Conservation (phyloP, 2,329 filamentous ascomycete species). For the Xylaria multiplex region DNA sequence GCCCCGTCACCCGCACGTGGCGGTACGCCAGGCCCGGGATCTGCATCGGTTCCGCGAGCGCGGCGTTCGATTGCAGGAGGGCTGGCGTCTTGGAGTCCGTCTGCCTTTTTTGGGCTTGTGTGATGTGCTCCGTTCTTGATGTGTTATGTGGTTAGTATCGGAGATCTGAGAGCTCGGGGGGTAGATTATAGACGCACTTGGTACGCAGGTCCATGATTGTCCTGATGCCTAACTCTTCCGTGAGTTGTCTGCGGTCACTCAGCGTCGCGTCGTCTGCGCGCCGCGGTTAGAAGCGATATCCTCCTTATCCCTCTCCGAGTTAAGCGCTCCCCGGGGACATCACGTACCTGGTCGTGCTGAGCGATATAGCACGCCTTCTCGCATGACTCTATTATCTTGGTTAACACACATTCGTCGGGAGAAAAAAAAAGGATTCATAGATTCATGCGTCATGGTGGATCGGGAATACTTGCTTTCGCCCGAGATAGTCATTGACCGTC, state of each 20-base stretch:
- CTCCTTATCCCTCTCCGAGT: neutral
- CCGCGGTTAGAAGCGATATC: constrained; percentile 9
- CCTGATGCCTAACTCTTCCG: constrained; percentile 69
- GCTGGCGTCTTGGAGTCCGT: constrained; percentile 57
- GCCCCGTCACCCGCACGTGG: constrained; percentile 79
- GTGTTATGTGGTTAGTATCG: constrained; percentile 16
- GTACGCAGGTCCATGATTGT: constrained; percentile 84
- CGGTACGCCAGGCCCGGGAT: constrained; percentile 72
- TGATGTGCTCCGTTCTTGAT: constrained; percentile 75
- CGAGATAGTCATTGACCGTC: constrained; percentile 69
- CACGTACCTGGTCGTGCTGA: constrained; percentile 69
- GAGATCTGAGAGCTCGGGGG: neutral
- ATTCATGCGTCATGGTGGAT: no score
- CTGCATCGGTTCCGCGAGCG: constrained; percentile 64
- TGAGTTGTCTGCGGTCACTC: constrained; percentile 69
- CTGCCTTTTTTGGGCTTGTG: constrained; percentile 71
- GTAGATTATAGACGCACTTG: constrained; percentile 58
- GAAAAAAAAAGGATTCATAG: no score
- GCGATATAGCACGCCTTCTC: constrained; percentile 73
- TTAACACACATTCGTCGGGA: constrained; percentile 13
- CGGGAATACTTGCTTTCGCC: constrained; percentile 58
- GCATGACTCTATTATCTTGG: constrained; percentile 55
- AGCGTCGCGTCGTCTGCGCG: constrained; percentile 73
- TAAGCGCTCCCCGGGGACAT: neutral
- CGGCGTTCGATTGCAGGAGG: constrained; percentile 59